These are phyloP conservation scores for Nitzschia palea DNA, from an alignment of 108 stramenopile genomes.

Conservation along the genomic window DNA sequence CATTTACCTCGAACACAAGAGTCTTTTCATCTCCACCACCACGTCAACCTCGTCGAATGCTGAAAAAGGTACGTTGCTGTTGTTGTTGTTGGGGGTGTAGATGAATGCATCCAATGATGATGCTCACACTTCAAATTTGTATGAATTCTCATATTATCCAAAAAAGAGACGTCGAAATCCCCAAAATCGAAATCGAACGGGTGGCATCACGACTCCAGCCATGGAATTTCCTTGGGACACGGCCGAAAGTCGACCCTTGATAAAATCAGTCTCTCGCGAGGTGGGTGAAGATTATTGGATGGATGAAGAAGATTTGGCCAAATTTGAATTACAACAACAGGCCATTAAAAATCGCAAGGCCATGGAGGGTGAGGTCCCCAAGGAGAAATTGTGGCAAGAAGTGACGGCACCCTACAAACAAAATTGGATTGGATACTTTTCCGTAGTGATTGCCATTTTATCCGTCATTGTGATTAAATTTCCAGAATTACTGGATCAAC, in stretches of 20 bases:
- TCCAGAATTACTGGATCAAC: constrained; percentile 72
- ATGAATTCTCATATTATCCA: background rate
- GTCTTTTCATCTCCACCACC: constrained; percentile 14
- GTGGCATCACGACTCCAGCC: constrained; percentile 13
- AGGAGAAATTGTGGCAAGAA: constrained; percentile 69
- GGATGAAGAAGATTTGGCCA: constrained; percentile 63
- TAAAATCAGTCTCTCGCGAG: constrained; percentile 53
- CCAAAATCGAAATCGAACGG: constrained; percentile 21
- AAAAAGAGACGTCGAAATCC: constrained; percentile 7
- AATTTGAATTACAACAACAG: constrained; percentile 44
- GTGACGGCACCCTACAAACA: constrained; percentile 81
- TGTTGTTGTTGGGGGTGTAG: too few species aligned
- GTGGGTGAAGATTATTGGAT: constrained; percentile 88
- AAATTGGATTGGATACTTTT: constrained; percentile 87
- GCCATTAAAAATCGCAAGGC: constrained; percentile 57
- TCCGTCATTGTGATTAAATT: constrained; percentile 66
- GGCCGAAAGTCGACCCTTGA: constrained; percentile 65
- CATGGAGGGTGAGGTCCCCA: constrained; percentile 65
- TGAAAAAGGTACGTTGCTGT: constrained; percentile 64
- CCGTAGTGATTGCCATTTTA: constrained; percentile 63
- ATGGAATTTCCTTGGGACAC: constrained; percentile 31
- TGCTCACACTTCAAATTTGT: background rate
- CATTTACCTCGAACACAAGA: background rate
- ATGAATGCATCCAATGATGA: background rate
- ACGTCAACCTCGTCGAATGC: constrained; percentile 52